phyloP scores from a whole-genome alignment of 345 rosid genomes.

The Eucalyptus tenuipes region DNA sequence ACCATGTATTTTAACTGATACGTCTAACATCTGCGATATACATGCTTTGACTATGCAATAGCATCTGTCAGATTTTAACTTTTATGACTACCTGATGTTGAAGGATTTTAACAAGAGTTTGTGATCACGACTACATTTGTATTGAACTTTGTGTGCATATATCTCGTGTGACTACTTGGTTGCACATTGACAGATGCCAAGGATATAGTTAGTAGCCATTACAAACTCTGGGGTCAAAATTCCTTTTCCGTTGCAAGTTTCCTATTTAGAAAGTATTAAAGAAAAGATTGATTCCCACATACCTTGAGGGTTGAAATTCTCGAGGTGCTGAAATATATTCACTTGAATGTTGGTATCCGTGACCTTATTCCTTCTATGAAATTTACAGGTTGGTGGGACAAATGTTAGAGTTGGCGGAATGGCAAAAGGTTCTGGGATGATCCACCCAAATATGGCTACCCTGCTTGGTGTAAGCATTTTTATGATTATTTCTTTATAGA shows the following conservation, averaged over 20 bases:
- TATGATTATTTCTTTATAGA: background rate
- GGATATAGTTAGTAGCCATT: background rate
- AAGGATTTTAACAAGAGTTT: background rate
- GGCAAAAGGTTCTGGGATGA: slow-evolving; percentile 99
- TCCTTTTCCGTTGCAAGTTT: background rate
- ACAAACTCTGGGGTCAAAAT: background rate
- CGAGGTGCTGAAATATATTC: background rate
- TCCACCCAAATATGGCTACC: slow-evolving; percentile 98
- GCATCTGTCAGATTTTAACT: background rate
- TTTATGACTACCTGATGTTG: background rate
- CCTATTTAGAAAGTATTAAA: background rate
- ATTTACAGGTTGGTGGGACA: slow-evolving; percentile 63
- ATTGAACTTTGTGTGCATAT: background rate
- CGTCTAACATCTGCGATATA: background rate
- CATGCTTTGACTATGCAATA: background rate
- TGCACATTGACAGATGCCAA: background rate
- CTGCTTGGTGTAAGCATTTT: slow-evolving; percentile 72
- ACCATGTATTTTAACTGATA: background rate
- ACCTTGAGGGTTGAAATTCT: background rate
- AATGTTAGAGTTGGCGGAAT: slow-evolving; percentile 76
- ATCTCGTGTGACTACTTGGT: background rate
- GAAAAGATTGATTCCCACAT: background rate
- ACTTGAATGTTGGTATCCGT: background rate
- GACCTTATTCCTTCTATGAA: background rate
- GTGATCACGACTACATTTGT: background rate